Evolutionary conservation across 495 filamentous ascomycete species (phyloP).

Genomic region (Glarea lozoyensis): DNA sequence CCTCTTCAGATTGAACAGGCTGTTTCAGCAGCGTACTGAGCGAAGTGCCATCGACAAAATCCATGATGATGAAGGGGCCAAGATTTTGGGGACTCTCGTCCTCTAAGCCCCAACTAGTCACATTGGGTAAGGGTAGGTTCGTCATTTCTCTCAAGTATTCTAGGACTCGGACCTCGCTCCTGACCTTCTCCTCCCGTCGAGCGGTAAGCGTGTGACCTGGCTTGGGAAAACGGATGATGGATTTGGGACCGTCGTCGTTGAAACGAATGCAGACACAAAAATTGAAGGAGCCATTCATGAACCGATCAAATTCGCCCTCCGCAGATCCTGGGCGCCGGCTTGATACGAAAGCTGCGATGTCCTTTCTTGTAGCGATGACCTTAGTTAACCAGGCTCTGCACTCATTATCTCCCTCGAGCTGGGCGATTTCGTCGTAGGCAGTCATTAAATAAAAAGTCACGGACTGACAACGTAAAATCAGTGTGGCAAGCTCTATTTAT

Average conservation of each 20-base stretch:
- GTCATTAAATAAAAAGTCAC: no score
- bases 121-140: conserved; percentile 31
- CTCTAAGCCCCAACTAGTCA: conserved; percentile 29
- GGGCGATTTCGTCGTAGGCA: background rate
- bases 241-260: conserved; percentile 8
- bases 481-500: no score
- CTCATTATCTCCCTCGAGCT: background rate
- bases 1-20: conserved; percentile 21
- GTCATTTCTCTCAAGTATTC: conserved; percentile 27
- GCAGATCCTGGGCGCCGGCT: conserved; percentile 12
- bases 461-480: no score
- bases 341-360: conserved; percentile 23
- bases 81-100: conserved; percentile 28
- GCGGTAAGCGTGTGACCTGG: conserved; percentile 17
- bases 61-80: conserved; percentile 38
- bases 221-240: conserved; percentile 20
- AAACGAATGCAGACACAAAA: conserved; percentile 19
- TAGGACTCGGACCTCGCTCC: conserved; percentile 32
- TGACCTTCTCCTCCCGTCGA: conserved; percentile 30
- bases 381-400: conserved; percentile 5
- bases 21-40: conserved; percentile 24
- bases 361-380: conserved; percentile 21
- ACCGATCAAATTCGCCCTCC: conserved; percentile 21
- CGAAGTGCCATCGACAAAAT: conserved; percentile 30
- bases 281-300: conserved; percentile 26